These are phyloP conservation scores for Plantago lanceolata DNA, from an alignment of 305 asterid species.

Conservation along the genomic window DNA sequence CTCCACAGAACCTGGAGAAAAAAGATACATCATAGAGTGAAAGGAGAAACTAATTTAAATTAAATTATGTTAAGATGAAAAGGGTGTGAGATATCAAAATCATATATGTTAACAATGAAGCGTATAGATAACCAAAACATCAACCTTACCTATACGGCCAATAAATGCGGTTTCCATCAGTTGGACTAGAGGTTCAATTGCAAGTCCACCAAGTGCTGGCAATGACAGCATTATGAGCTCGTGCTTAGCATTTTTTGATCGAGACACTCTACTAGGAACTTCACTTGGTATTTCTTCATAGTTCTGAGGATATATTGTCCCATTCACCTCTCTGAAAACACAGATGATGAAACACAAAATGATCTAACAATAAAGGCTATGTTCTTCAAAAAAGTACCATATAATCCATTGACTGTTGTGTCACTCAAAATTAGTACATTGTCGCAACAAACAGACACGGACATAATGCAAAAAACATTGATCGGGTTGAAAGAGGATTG, in stretches of 20 bases:
- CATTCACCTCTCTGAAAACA: conserved; percentile 38
- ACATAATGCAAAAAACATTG: background rate
- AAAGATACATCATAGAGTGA: background rate
- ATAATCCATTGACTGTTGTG: background rate
- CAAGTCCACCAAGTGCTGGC: conserved; percentile 93
- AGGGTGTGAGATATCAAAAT: background rate
- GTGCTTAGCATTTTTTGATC: conserved; percentile 38
- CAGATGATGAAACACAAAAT: background rate
- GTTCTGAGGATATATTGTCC: conserved; percentile 33
- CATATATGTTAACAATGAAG: background rate
- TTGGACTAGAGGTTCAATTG: conserved; percentile 72
- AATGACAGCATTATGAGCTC: conserved; percentile 69
- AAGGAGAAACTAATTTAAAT: no score
- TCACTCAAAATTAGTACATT: background rate
- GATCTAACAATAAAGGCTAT: background rate
- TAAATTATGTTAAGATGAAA: background rate
- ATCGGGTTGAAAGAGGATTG: background rate
- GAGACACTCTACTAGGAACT: conserved; percentile 26
- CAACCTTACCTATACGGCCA: conserved; percentile 72
- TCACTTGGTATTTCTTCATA: conserved; percentile 30
- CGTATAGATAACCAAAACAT: conserved; percentile 9
- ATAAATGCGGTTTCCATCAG: conserved; percentile 88
- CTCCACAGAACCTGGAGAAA: conserved; percentile 67
- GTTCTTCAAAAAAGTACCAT: background rate
- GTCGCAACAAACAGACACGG: background rate